Conservation (phyloP, 305 asterid species). For the Solanum aculeatissimum region DNA sequence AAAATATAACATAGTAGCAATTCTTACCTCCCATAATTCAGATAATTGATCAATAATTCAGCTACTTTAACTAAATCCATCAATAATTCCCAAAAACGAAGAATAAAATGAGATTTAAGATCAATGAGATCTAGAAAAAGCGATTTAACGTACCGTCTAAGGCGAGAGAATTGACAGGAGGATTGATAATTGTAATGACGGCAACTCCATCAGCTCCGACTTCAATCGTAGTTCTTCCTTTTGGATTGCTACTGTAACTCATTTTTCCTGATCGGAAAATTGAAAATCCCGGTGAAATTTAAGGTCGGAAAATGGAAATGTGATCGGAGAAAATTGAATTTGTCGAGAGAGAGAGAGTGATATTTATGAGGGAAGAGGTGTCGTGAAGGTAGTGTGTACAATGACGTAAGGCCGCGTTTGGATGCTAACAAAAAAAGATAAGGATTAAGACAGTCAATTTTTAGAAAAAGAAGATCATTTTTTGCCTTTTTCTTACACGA, state of each 20-base stretch:
- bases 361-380: neutral
- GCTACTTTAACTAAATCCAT: neutral
- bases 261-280: neutral
- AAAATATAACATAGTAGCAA: neutral
- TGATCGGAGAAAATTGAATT: neutral
- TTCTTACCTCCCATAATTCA: neutral
- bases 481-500: neutral
- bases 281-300: neutral
- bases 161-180: conserved; percentile 94
- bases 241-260: conserved; percentile 14
- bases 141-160: conserved; percentile 51
- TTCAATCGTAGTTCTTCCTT: conserved; percentile 71
- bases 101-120: neutral
- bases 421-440: neutral
- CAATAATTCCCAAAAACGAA: neutral
- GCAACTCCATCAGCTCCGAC: conserved; percentile 95
- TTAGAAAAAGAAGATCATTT: neutral
- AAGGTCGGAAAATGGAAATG: neutral
- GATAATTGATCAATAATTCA: neutral
- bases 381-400: neutral
- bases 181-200: conserved; percentile 82
- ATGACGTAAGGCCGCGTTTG: neutral
- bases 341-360: neutral
- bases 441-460: neutral
- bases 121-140: conserved; percentile 2